A percentile compares a stretch with the other conserved stretches of the same genome.
phyloP scores from a whole-genome alignment of 2,329 filamentous ascomycete genomes.

The Aspergillus awamori region DNA sequence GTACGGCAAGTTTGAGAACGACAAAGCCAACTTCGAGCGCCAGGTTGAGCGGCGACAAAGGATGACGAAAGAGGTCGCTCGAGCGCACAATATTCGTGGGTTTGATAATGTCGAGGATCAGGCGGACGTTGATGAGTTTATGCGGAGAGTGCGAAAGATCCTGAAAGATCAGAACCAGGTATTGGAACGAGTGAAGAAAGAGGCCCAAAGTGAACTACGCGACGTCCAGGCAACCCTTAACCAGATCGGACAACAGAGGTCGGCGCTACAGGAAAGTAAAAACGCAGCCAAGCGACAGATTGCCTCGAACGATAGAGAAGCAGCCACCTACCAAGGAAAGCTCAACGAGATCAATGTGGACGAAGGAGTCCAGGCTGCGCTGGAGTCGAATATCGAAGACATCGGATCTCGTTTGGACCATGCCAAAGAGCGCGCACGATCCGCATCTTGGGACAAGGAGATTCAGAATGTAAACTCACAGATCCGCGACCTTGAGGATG shows the following conservation, averaged over 20 bases:
- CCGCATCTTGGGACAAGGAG: slow-evolving; percentile 69
- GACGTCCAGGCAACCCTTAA: slow-evolving; percentile 72
- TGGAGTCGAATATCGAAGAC: slow-evolving; percentile 74
- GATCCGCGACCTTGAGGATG: slow-evolving; percentile 70
- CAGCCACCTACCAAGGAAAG: slow-evolving; percentile 66
- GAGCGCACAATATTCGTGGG: slow-evolving; percentile 76
- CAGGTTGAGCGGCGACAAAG: slow-evolving; percentile 71
- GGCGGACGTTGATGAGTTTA: slow-evolving; percentile 72
- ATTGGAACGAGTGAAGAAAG: slow-evolving; percentile 72
- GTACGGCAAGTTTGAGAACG: slow-evolving; percentile 75
- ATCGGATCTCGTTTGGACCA: slow-evolving; percentile 64
- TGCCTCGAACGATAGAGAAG: slow-evolving; percentile 70
- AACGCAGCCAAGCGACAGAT: slow-evolving; percentile 74
- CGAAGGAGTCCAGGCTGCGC: slow-evolving; percentile 76
- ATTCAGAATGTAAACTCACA: slow-evolving; percentile 67
- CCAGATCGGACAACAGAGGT: slow-evolving; percentile 72
- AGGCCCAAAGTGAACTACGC: slow-evolving; percentile 73
- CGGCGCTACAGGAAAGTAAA: slow-evolving; percentile 73
- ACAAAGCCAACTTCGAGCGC: slow-evolving; percentile 83
- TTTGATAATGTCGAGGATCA: slow-evolving; percentile 80
- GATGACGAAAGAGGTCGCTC: slow-evolving; percentile 77
- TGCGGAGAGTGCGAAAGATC: slow-evolving; percentile 73
- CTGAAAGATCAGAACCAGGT: slow-evolving; percentile 76
- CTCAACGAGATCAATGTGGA: slow-evolving; percentile 77
- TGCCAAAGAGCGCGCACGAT: slow-evolving; percentile 64